phyloP scores from a whole-genome alignment of 768 basidiomycete species.

The Dioszegia hungarica region DNA sequence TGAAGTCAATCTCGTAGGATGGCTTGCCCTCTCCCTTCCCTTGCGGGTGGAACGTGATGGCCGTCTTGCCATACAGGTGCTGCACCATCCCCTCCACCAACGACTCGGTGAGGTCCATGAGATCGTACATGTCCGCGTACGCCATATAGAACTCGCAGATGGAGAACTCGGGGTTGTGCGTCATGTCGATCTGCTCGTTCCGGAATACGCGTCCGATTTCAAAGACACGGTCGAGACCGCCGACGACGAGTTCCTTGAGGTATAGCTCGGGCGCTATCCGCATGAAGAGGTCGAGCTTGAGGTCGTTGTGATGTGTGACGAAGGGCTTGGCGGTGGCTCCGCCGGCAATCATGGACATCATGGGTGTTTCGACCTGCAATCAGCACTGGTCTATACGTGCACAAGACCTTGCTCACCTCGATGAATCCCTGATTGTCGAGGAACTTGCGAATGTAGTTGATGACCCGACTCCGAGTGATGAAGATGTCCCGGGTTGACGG shows the following conservation, averaged over 20 bases:
- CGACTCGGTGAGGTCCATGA: conserved; percentile 94
- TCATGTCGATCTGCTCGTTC: conserved; percentile 97
- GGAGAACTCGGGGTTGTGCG: conserved; percentile 98
- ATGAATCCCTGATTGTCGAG: conserved; percentile 88
- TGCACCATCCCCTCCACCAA: conserved; percentile 88
- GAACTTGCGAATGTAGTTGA: conserved; percentile 90
- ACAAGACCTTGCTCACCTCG: conserved; percentile 54
- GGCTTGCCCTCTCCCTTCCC: conserved; percentile 66
- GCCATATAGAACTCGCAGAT: conserved; percentile 99
- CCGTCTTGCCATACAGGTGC: conserved; percentile 71
- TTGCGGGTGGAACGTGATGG: conserved; percentile 82
- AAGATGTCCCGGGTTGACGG: conserved; percentile 84
- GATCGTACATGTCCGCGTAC: conserved; percentile 96
- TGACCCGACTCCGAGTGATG: conserved; percentile 76
- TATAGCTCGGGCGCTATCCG: conserved; percentile 97
- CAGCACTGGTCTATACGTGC: neutral
- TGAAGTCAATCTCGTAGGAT: conserved; percentile 75
- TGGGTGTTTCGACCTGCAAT: conserved; percentile 81
- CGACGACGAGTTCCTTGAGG: conserved; percentile 94
- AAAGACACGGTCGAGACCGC: conserved; percentile 94
- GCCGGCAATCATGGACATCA: conserved; percentile 92
- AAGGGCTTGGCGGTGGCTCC: conserved; percentile 99
- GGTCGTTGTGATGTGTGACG: conserved; percentile 97
- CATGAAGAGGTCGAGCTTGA: conserved; percentile 90
- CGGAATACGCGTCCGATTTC: conserved; percentile 98